These are phyloP conservation scores for Cytospora schulzeri DNA, from an alignment of 2,329 filamentous ascomycete genomes.

Conservation along the genomic window DNA sequence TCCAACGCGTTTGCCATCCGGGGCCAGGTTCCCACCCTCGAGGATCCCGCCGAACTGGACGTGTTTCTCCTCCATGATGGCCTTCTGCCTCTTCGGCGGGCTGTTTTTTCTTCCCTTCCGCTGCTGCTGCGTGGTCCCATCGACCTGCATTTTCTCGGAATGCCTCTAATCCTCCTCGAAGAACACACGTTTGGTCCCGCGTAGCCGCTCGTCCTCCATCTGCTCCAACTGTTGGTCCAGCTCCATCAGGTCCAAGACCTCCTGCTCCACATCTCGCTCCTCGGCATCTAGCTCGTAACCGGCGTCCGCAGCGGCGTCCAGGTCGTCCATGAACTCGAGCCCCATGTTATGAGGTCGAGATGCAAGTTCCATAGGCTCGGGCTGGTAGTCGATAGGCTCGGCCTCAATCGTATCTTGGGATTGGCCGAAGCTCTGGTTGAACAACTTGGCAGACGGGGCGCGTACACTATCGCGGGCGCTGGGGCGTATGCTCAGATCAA, in stretches of 20 bases:
- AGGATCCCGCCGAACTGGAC: not conserved
- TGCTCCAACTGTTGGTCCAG: constrained; percentile 62
- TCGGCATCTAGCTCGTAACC: constrained; percentile 49
- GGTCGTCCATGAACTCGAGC: constrained; percentile 53
- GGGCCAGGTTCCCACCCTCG: not conserved
- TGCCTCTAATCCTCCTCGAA: constrained; percentile 47
- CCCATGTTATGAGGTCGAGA: constrained; percentile 34
- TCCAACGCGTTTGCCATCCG: not conserved
- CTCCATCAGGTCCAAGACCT: constrained; percentile 67
- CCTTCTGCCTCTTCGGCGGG: constrained; percentile 1
- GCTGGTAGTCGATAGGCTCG: constrained; percentile 15
- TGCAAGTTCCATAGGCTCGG: constrained; percentile 3
- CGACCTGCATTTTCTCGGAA: constrained; percentile 26
- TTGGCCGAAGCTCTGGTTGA: constrained; percentile 20
- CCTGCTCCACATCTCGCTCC: constrained; percentile 57
- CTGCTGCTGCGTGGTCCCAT: constrained; percentile 15
- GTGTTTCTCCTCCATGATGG: not conserved
- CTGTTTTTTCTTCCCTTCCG: not conserved
- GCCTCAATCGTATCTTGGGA: constrained; percentile 13
- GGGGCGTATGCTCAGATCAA: constrained; percentile 53
- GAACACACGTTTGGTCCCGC: constrained; percentile 54
- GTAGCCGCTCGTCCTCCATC: constrained; percentile 53
- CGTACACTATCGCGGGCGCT: constrained; percentile 40
- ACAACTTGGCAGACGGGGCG: constrained; percentile 20
- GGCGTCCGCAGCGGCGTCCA: constrained; percentile 56